Percentiles rank a stretch among this genome's conserved stretches.
Evolutionary conservation across 345 rosid genomes (phyloP).

Genomic region (Pugionium cornutum): DNA sequence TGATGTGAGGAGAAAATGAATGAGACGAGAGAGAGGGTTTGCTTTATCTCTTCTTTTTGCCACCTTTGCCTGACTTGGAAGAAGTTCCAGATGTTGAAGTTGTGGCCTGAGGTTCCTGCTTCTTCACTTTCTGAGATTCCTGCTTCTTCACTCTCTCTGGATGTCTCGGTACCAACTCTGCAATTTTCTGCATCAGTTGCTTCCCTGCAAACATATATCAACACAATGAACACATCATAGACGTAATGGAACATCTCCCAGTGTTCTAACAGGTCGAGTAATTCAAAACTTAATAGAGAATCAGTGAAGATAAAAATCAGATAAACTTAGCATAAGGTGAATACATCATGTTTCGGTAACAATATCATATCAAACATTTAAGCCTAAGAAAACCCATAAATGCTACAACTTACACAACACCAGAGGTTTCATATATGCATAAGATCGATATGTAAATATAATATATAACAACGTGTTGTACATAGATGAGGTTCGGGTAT

Average conservation of each 20-base stretch:
- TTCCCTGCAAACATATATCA: constrained; percentile 56
- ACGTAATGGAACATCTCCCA: too few species aligned
- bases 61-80: constrained; percentile 73
- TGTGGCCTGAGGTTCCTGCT: constrained; percentile 69
- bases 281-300: too few species aligned
- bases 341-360: too few species aligned
- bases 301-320: too few species aligned
- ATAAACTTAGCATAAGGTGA: too few species aligned
- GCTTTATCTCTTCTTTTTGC: constrained; percentile 76
- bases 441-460: neutral
- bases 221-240: constrained; percentile 5
- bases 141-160: constrained; percentile 83
- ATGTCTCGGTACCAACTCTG: constrained; percentile 87
- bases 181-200: constrained; percentile 80
- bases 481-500: neutral
- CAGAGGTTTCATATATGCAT: neutral
- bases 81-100: constrained; percentile 46
- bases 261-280: too few species aligned
- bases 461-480: neutral
- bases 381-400: neutral
- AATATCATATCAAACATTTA: too few species aligned
- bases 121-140: constrained; percentile 73
- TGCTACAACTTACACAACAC: neutral
- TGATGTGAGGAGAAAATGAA: constrained; percentile 11
- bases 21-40: neutral